Base-by-base conservation (phyloP, 495 filamentous ascomycete species). In the Poronia punctata region DNA sequence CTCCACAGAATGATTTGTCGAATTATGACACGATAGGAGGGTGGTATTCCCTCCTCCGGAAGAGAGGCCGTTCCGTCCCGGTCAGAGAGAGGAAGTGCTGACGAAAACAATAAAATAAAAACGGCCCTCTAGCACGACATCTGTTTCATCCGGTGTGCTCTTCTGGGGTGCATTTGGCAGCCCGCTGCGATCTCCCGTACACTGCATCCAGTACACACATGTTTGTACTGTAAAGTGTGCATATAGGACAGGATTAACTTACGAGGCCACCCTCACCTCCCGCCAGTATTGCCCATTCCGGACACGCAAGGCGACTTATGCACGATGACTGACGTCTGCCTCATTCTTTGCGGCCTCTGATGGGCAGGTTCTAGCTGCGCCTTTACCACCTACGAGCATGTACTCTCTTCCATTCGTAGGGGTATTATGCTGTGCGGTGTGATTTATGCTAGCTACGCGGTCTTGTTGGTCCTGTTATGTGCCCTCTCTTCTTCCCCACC, bases 321-420 rank as follows among this genome's bases (percentile, higher is more conserved):
- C 42, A 45, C 27, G 34, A 45, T 45, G 42, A 45, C 42, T 27
- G 35, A 29, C 42, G 32, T 45, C 32, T 37, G 42, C 42, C 21
- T 45, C 42, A 38, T 14, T 12, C 19, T 30, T 20, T 35, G 31
- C 31, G 25, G 32, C 40, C 12, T 23, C 18, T 35, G 41, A 37
- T 44, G 31, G 37, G 25, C 41, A 37, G 19, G 31, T n/a, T n/a
- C n/a, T n/a, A n/a, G n/a, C n/a, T n/a, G n/a, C n/a, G n/a, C n/a
- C n/a, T n/a, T n/a, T n/a, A n/a, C n/a, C n/a, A n/a, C n/a, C n/a
- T n/a, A n/a, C n/a, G n/a, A n/a, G n/a, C n/a, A n/a, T n/a, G n/a
- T n/a, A n/a, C n/a, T n/a, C n/a, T n/a, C n/a, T n/a, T n/a, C n/a
- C n/a, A n/a, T n/a, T n/a, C n/a, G n/a, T n/a, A n/a, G n/a, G n/a